Conservation (phyloP, 2,329 filamentous ascomycete genomes). For the Cladosporium sp. region DNA sequence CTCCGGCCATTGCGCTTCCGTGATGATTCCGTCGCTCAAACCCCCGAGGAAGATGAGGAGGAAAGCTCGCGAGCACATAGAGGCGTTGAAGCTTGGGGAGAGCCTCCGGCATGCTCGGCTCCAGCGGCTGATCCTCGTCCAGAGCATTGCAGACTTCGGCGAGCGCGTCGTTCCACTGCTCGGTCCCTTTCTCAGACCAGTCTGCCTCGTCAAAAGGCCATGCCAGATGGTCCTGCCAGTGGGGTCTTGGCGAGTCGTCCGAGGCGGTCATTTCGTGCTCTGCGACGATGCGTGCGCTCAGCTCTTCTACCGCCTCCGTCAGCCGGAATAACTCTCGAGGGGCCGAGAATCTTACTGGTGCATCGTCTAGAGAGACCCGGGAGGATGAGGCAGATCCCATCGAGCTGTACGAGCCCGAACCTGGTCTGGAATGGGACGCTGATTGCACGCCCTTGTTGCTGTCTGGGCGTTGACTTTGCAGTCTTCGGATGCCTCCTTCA, state of each 20-base stretch:
- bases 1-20: conserved; percentile 63
- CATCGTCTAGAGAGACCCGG: conserved; percentile 19
- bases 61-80: conserved; percentile 67
- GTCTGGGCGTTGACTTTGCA: conserved; percentile 53
- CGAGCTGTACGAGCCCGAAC: not conserved
- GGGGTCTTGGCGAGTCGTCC: conserved; percentile 31
- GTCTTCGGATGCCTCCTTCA: conserved; percentile 69
- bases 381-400: not conserved
- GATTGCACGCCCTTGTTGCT: conserved; percentile 14
- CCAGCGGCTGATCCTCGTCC: conserved; percentile 64
- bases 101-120: conserved; percentile 59
- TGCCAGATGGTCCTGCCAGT: conserved; percentile 51
- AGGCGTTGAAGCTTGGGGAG: conserved; percentile 63
- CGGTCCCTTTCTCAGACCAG: conserved; percentile 40
- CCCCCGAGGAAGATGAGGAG: conserved; percentile 70
- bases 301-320: conserved; percentile 70
- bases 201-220: conserved; percentile 58
- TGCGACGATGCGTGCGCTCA: conserved; percentile 55
- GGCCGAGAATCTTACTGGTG: conserved; percentile 68
- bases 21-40: conserved; percentile 75
- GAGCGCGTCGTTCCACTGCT: conserved; percentile 41
- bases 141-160: conserved; percentile 58
- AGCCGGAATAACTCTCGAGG: conserved; percentile 86
- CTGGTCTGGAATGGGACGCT: not conserved
- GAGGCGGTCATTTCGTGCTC: conserved; percentile 57